A percentile compares a stretch with the other conserved stretches of the same genome.
Conservation (phyloP, 2,329 filamentous ascomycete genomes). For the Fusarium duplospermum region DNA sequence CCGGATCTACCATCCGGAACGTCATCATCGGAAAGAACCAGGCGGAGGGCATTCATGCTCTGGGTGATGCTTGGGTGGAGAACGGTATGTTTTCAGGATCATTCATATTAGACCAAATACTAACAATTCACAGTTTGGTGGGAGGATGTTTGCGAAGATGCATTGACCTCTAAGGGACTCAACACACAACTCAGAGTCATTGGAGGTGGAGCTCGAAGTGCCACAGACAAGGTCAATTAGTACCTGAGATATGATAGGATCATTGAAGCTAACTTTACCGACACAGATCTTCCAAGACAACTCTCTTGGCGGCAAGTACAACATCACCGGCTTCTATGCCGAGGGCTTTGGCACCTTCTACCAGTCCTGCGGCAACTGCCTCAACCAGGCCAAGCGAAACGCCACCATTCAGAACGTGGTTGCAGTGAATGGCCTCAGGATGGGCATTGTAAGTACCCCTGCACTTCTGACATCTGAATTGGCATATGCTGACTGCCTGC, state of each 20-base stretch:
- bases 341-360: conserved; percentile 46
- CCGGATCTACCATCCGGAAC: conserved; percentile 52
- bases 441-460: conserved; percentile 39
- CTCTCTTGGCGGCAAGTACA: conserved; percentile 46
- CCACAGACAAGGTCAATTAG: conserved; percentile 43
- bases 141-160: conserved; percentile 48
- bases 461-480: fast-evolving
- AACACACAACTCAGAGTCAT: conserved; percentile 47
- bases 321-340: conserved; percentile 47
- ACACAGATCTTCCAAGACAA: conserved; percentile 47
- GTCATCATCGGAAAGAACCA: conserved; percentile 55
- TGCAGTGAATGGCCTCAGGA: conserved; percentile 36
- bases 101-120: fast-evolving
- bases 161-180: conserved; percentile 44
- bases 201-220: conserved; percentile 43
- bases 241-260: not conserved
- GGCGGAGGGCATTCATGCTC: conserved; percentile 47
- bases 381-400: conserved; percentile 44
- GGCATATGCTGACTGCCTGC: not conserved
- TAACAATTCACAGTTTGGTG: conserved; percentile 42
- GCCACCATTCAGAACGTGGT: conserved; percentile 46
- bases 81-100: conserved; percentile 33
- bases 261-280: not conserved
- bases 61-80: conserved; percentile 47
- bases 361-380: conserved; percentile 45